Conservation (phyloP, 108 stramenopile species). For the Pseudonitzschia delicatissima region DNA sequence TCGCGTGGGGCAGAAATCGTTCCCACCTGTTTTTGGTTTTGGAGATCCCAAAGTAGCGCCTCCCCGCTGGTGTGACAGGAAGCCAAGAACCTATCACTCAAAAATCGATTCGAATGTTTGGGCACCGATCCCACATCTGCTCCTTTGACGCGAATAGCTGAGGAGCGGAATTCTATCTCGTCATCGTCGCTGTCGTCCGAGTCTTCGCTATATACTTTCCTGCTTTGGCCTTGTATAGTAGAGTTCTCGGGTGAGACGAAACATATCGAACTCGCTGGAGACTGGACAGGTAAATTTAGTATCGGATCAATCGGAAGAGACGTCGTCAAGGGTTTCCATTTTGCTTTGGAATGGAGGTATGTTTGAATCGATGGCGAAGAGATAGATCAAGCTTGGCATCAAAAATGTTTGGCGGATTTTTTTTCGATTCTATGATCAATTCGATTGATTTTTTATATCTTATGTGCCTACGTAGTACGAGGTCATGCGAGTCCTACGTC, state of each 20-base stretch:
- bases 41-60: constrained; percentile 42
- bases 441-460: too few relatives aligned
- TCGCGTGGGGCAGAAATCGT: constrained; percentile 12
- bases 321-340: too few relatives aligned
- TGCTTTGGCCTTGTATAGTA: neutral
- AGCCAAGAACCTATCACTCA: constrained; percentile 20
- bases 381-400: too few relatives aligned
- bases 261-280: constrained; percentile 21
- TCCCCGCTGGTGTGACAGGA: constrained; percentile 43
- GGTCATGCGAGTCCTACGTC: too few relatives aligned
- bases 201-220: neutral
- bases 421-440: too few relatives aligned
- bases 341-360: too few relatives aligned
- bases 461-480: too few relatives aligned
- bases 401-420: too few relatives aligned
- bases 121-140: too few relatives aligned
- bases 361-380: too few relatives aligned
- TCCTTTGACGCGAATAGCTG: neutral
- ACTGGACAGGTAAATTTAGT: constrained; percentile 18
- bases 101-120: neutral
- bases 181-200: neutral
- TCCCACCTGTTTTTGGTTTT: constrained; percentile 7
- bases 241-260: constrained; percentile 8
- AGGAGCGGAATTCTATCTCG: constrained; percentile 25
- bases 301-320: constrained; percentile 30